Evolutionary conservation across 1,139 yeast species (phyloP).

Genomic region (Trichomonascaceae sp.): DNA sequence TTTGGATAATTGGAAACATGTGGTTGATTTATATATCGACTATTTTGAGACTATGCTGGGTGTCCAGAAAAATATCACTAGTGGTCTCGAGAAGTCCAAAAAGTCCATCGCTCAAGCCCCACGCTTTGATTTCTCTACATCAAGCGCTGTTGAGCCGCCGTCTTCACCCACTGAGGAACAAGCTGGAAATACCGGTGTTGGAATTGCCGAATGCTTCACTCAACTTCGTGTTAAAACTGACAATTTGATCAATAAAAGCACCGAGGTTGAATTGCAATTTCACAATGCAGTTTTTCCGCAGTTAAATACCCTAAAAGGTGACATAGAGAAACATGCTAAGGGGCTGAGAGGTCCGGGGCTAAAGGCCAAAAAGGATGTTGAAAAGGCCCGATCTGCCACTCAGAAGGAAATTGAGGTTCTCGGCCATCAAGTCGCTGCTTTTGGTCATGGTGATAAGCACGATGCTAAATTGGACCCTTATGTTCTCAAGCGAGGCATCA

Average conservation of each 20-base stretch:
- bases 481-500: constrained; percentile 35
- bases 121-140: constrained; percentile 23
- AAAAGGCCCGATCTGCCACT: constrained; percentile 32
- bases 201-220: constrained; percentile 34
- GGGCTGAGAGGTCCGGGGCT: constrained; percentile 32
- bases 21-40: constrained; percentile 28
- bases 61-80: constrained; percentile 27
- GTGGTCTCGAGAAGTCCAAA: constrained; percentile 31
- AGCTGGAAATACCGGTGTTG: constrained; percentile 15
- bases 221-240: constrained; percentile 31
- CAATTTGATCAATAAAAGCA: constrained; percentile 30
- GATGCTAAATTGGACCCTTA: constrained; percentile 44
- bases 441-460: constrained; percentile 24
- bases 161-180: constrained; percentile 13
- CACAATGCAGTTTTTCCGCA: constrained; percentile 32
- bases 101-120: constrained; percentile 32
- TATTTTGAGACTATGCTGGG: constrained; percentile 27
- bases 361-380: constrained; percentile 36
- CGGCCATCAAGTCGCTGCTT: constrained; percentile 30
- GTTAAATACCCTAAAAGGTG: constrained; percentile 31
- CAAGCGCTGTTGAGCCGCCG: constrained; percentile 5
- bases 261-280: constrained; percentile 30
- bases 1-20: constrained; percentile 35
- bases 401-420: constrained; percentile 34
- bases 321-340: constrained; percentile 38